Percentiles rank a stretch among this genome's conserved stretches.
Conservation (phyloP, 2,329 filamentous ascomycete species). For the Aspergillus sp. region DNA sequence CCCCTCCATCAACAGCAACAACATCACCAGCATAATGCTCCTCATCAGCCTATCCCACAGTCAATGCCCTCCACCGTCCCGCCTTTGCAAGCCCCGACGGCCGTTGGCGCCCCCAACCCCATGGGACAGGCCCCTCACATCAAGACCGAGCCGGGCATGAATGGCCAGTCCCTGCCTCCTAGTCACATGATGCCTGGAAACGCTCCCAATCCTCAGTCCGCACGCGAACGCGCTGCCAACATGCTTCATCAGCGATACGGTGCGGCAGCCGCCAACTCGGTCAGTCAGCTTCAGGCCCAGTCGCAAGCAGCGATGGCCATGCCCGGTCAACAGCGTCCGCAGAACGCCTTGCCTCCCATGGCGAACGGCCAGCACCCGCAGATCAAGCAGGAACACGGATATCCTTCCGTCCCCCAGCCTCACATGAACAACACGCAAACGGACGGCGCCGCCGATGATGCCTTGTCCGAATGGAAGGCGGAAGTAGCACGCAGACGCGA, state of each 20-base stretch:
- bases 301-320: slow-evolving; percentile 33
- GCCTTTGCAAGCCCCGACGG: slow-evolving; percentile 21
- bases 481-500: slow-evolving; percentile 45
- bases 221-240: slow-evolving; percentile 54
- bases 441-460: slow-evolving; percentile 68
- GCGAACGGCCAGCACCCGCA: slow-evolving; percentile 41
- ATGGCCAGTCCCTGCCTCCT: slow-evolving; percentile 33
- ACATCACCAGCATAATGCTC: slow-evolving; percentile 31
- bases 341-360: slow-evolving; percentile 28
- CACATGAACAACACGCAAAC: slow-evolving; percentile 60
- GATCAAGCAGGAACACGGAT: slow-evolving; percentile 38
- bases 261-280: slow-evolving; percentile 40
- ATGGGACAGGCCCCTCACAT: slow-evolving; percentile 41
- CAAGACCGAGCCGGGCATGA: slow-evolving; percentile 53
- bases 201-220: slow-evolving; percentile 44
- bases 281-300: slow-evolving; percentile 44
- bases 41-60: slow-evolving; percentile 34
- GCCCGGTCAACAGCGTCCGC: slow-evolving; percentile 33
- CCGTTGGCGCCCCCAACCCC: slow-evolving; percentile 20
- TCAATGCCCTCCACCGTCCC: slow-evolving; percentile 27
- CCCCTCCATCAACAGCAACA: slow-evolving; percentile 19
- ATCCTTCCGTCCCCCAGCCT: slow-evolving; percentile 36
- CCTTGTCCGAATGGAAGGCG: slow-evolving; percentile 53
- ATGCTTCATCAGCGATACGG: slow-evolving; percentile 51
- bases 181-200: slow-evolving; percentile 31